Evolutionary conservation across 1,284 basidiomycete species (phyloP), one percentile per base, ranked within the genome.

Genomic region (Psilocybe mexicana): DNA sequence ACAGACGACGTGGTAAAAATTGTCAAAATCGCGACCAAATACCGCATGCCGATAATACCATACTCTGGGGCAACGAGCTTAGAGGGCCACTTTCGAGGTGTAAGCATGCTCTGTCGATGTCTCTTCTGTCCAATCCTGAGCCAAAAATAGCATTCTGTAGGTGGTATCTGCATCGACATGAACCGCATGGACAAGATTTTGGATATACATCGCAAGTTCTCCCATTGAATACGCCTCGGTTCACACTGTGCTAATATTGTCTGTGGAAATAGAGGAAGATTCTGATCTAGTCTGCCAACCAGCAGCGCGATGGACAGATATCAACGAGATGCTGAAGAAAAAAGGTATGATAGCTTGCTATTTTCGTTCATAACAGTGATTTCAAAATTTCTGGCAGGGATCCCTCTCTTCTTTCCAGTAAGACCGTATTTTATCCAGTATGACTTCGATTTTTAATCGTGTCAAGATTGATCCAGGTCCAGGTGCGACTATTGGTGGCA

Each of bases 401-500:
- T 68, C 52, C 87, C 88, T 0, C 72, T 97, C 12, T 97, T 97
- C 79, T 96, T 96, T 70, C 95, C 95, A 0, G 87, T 96, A 62
- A 47, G 86, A 66, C 24, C 43, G 36, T n/a, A 42, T n/a, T 2
- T 42, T 28, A 28, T 38, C 2, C 11, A 23, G 25, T 36, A 8
- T 12, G 33, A 4, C 12, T 44, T 33, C 12, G 4, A 10, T 12
- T 18, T 23, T 43, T 25, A 35, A 11, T 44, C 25, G n/a, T 12
- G 42, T 24, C 11, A 28, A 92, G 88, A 78, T 91, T 54, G 92
- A 94, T 67, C 93, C 92, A 11, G 88, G 79, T 1, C 88, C 86
- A 1, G 81, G 82, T 26, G 94, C 94, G 0, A 94, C 92, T 0
- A 87, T 97, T 38, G 95, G 94, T 30, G 96, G 95, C 0, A 97